Conservation (phyloP, 805 yeast species). For the Cyberlindnera mycetangii region DNA sequence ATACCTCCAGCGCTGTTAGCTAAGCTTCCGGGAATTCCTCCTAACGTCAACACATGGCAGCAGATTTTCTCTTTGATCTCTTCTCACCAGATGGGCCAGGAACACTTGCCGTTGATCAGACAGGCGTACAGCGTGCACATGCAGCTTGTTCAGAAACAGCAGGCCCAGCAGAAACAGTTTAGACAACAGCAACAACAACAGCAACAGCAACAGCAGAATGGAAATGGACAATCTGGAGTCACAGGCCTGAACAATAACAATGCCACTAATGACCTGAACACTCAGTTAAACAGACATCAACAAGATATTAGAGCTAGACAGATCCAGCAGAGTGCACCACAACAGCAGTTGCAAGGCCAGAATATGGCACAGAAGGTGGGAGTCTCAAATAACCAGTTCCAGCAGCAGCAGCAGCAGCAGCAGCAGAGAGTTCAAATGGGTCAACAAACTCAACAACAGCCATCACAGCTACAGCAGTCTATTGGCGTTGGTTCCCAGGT, state of each 20-base stretch:
- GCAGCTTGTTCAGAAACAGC: slow-evolving; percentile 49
- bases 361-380: slow-evolving; percentile 20
- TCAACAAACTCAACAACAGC: slow-evolving; percentile 5
- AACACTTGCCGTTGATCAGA: slow-evolving; percentile 56
- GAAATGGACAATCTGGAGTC: slow-evolving; percentile 27
- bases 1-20: slow-evolving; percentile 68
- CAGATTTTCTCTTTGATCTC: slow-evolving; percentile 64
- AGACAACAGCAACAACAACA: slow-evolving; percentile 30
- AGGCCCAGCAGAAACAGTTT: slow-evolving; percentile 35
- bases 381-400: slow-evolving; percentile 23
- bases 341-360: slow-evolving; percentile 20
- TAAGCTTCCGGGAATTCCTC: slow-evolving; percentile 74
- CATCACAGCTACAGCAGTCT: slow-evolving; percentile 7
- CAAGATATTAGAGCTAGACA: slow-evolving; percentile 33
- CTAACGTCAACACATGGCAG: slow-evolving; percentile 77
- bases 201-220: background rate
- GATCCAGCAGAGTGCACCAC: slow-evolving; percentile 28
- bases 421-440: slow-evolving; percentile 1
- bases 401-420: background rate
- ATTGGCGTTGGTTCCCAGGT: slow-evolving; percentile 10
- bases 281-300: slow-evolving; percentile 30
- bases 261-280: slow-evolving; percentile 13
- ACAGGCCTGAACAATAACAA: background rate
- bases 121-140: slow-evolving; percentile 67
- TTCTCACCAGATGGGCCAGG: slow-evolving; percentile 54